Evolutionary conservation across 2,329 filamentous ascomycete species (phyloP).

Genomic region (Trichoderma arundinaceum): DNA sequence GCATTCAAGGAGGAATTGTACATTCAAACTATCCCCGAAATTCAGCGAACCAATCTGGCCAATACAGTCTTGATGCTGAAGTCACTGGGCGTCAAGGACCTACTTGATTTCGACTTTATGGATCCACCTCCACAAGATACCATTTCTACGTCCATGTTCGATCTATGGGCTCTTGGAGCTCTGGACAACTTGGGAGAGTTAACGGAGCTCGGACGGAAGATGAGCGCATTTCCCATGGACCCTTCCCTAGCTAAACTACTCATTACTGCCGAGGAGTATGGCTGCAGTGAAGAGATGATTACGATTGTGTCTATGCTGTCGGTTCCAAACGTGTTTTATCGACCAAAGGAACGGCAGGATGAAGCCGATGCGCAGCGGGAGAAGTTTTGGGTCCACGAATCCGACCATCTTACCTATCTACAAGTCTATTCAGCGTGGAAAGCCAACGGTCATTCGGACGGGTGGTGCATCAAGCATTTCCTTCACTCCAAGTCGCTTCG

Average conservation of each 20-base stretch:
- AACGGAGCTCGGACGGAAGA: constrained; percentile 83
- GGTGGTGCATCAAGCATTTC: constrained; percentile 93
- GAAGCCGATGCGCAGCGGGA: constrained; percentile 94
- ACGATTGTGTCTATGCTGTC: constrained; percentile 98
- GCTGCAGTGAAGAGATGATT: constrained; percentile 95
- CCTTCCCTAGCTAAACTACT: constrained; percentile 92
- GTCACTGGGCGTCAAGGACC: constrained; percentile 89
- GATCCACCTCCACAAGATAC: constrained; percentile 97
- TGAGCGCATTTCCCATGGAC: constrained; percentile 99
- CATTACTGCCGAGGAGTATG: constrained; percentile 88
- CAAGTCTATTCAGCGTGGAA: constrained; percentile 98
- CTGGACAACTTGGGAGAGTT: constrained; percentile 93
- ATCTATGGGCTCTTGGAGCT: constrained; percentile 94
- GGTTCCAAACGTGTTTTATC: constrained; percentile 94
- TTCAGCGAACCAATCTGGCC: constrained; percentile 92
- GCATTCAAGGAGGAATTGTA: constrained; percentile 97
- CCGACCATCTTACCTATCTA: constrained; percentile 92
- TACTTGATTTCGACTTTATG: constrained; percentile 99
- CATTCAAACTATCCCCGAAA: constrained; percentile 95
- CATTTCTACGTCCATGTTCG: constrained; percentile 95
- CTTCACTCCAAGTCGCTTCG: constrained; percentile 93
- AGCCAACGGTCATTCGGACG: constrained; percentile 84
- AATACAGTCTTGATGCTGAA: constrained; percentile 96
- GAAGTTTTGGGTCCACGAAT: constrained; percentile 98
- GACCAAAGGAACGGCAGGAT: constrained; percentile 94